Conservation (phyloP, 768 basidiomycete species). For the Cystofilobasidium ferigula region DNA sequence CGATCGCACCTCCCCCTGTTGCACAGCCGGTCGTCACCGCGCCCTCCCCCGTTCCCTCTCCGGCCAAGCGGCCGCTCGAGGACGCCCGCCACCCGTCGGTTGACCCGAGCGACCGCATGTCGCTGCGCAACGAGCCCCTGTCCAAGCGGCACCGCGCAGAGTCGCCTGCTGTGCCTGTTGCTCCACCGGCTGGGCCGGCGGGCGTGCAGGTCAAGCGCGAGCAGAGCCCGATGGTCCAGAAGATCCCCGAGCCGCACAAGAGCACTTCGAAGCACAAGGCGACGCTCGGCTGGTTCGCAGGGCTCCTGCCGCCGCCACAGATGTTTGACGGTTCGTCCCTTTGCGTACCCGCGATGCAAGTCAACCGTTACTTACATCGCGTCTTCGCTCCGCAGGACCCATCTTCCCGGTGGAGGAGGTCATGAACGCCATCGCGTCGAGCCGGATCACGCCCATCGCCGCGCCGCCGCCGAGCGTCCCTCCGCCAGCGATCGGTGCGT, state of each 20-base stretch:
- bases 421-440: slow-evolving; percentile 49
- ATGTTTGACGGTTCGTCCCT: slow-evolving; percentile 67
- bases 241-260: not conserved
- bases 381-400: too few species aligned
- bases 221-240: slow-evolving; percentile 14
- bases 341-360: not conserved
- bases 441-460: not conserved
- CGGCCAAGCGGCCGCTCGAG: slow-evolving; percentile 24
- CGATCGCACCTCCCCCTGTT: too few species aligned
- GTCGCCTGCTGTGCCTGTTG: slow-evolving; percentile 25
- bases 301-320: slow-evolving; percentile 56
- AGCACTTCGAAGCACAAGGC: slow-evolving; percentile 23
- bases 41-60: slow-evolving; percentile 14
- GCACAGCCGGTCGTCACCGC: slow-evolving; percentile 8
- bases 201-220: not conserved
- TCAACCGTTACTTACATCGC: too few species aligned
- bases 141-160: slow-evolving; percentile 29
- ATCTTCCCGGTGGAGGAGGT: slow-evolving; percentile 82
- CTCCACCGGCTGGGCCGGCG: not conserved
- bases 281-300: slow-evolving; percentile 66
- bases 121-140: slow-evolving; percentile 25
- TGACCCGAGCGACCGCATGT: slow-evolving; percentile 12
- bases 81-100: slow-evolving; percentile 1
- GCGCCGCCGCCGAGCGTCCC: slow-evolving; percentile 1
- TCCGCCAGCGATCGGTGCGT: not conserved